Evolutionary conservation across 495 filamentous ascomycete species (phyloP), one percentile per base, ranked within the genome.

Genomic region (Barbatosphaeria neglecta): DNA sequence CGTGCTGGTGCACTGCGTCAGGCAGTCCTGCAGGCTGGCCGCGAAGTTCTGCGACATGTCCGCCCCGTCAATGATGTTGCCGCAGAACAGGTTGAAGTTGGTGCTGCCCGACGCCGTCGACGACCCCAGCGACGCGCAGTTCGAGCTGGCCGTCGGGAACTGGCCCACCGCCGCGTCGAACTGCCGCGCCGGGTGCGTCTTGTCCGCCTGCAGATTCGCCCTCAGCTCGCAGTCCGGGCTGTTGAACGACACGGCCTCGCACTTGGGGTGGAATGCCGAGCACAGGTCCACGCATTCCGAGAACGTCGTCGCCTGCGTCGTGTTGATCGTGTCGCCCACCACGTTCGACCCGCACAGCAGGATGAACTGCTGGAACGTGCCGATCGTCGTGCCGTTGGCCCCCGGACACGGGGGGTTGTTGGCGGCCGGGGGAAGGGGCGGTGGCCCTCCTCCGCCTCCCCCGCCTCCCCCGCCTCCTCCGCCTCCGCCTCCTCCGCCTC

Each of bases 31-130:
- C 28, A 64, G 52, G 0, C 54, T 66, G 22, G 55, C 49, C 3
- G 60, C 56, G 17, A 58, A 63, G 50, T 56, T 58, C 49, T 66
- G 63, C 38, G 38, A 27, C 11, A 66, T 43, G 41, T 66, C 63
- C 22, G 44, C 53, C 6, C 59, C 61, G 22, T 52, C 55, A 28
- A 64, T 51, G 37, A 63, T 53, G 37, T 43, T 51, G 18, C 57
- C 57, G 48, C 63, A 66, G 39, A 52, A 46, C 24, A 54, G 43
- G 22, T 38, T 46, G 45, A 61, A 66, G 37, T 22, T 57, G 5
- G 45, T 52, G 15, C 49, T 54, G 22, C 45, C 44, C 2, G 37
- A 43, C 27, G 44, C 17, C 20, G 51, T 48, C 4, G 52, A 42
- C 23, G 44, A 28, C 23, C 51, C 47, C 23, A 62, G 45, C 7